phyloP scores from a whole-genome alignment of 148 eudicot species.

The Rhododendron molle region DNA sequence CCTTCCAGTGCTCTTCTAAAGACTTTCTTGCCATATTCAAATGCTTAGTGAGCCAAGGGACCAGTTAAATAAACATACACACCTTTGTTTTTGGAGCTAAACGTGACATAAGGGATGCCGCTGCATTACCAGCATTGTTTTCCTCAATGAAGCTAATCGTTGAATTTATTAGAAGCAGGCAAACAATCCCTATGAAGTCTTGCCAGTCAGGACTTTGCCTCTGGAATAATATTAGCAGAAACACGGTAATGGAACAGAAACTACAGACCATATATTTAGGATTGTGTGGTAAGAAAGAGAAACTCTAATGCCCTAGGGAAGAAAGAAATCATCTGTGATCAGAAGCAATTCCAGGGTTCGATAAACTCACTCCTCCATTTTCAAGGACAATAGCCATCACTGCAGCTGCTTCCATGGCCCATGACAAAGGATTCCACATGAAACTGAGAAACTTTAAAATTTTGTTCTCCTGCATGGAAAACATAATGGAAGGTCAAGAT shows the following conservation, averaged over 20 bases:
- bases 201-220: constrained; percentile 74
- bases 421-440: constrained; percentile 84
- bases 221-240: constrained; percentile 26
- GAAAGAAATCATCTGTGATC: constrained; percentile 2
- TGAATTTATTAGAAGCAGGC: constrained; percentile 56
- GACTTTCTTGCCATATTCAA: background rate
- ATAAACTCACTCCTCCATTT: constrained; percentile 66
- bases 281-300: background rate
- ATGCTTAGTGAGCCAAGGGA: background rate
- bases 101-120: constrained; percentile 63
- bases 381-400: constrained; percentile 73
- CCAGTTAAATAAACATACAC: constrained; percentile 3
- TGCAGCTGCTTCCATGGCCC: constrained; percentile 88
- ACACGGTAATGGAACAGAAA: background rate
- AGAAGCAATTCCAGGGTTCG: constrained; percentile 10
- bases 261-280: background rate
- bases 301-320: background rate
- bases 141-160: constrained; percentile 72
- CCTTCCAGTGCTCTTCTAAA: background rate
- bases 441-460: constrained; percentile 70
- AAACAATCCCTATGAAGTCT: constrained; percentile 62
- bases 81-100: constrained; percentile 72
- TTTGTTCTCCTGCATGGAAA: constrained; percentile 58
- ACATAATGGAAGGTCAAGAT: background rate
- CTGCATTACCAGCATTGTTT: constrained; percentile 80